phyloP scores from a whole-genome alignment of 306 rosid genomes.

The Oxytropis ochrocephala region DNA sequence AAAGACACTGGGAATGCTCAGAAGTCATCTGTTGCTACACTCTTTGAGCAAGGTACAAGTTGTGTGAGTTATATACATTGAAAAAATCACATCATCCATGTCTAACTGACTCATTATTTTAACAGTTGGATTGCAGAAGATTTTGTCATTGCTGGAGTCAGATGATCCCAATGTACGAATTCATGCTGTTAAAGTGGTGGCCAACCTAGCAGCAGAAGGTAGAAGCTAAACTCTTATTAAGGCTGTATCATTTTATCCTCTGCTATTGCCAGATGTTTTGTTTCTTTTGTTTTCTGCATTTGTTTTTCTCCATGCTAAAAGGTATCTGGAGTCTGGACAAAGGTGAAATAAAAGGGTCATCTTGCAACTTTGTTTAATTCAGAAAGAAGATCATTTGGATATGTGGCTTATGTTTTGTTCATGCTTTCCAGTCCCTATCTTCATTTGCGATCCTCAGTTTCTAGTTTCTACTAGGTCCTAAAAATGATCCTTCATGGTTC shows the following conservation, averaged over 20 bases:
- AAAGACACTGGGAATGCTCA: conserved; percentile 58
- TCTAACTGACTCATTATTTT: conserved; percentile 23
- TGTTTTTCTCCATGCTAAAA: neutral
- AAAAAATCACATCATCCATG: neutral
- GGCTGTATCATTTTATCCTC: conserved; percentile 1
- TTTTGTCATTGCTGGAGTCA: conserved; percentile 86
- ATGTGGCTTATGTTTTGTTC: neutral
- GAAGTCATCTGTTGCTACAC: conserved; percentile 60
- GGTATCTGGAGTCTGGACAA: neutral
- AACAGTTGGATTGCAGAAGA: conserved; percentile 88
- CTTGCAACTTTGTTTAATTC: neutral
- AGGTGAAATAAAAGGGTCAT: neutral
- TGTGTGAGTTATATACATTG: conserved; percentile 11
- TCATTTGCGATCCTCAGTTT: neutral
- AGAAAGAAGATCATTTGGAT: neutral
- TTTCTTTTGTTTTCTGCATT: neutral
- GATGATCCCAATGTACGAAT: conserved; percentile 88
- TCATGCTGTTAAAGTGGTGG: conserved; percentile 98
- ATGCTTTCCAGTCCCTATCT: neutral
- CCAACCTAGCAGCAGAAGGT: conserved; percentile 99
- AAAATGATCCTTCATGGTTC: neutral
- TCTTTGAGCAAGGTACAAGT: conserved; percentile 81
- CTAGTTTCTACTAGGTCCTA: neutral
- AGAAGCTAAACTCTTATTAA: conserved; percentile 17
- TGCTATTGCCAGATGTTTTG: neutral